Percentiles rank a stretch among this genome's conserved stretches.
phyloP scores from a whole-genome alignment of 2,329 filamentous ascomycete genomes.

The Xylaria sp. region DNA sequence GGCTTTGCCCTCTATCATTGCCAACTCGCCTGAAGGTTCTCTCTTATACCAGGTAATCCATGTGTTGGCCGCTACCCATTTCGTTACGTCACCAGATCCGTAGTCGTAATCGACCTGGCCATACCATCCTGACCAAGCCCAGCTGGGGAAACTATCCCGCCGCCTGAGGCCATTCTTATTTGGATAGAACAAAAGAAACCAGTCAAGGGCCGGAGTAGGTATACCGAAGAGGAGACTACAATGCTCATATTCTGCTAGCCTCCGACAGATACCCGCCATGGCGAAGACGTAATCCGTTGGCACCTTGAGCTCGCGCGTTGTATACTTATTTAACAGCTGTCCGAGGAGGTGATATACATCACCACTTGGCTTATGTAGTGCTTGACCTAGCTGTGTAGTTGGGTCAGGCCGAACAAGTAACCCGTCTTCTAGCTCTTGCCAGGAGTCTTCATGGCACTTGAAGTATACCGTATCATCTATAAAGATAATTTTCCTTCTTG shows the following conservation, averaged over 20 bases:
- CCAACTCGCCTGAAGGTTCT: slow-evolving; percentile 28
- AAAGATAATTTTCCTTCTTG: slow-evolving; percentile 39
- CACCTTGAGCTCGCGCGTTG: slow-evolving; percentile 37
- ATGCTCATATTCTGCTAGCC: slow-evolving; percentile 37
- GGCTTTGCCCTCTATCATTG: slow-evolving; percentile 23
- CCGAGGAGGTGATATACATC: slow-evolving; percentile 40
- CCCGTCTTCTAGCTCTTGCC: slow-evolving; percentile 39
- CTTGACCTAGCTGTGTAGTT: slow-evolving; percentile 33
- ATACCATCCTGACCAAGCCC: slow-evolving; percentile 41
- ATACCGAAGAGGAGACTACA: slow-evolving; percentile 40
- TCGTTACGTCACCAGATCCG: slow-evolving; percentile 38
- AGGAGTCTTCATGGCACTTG: slow-evolving; percentile 35
- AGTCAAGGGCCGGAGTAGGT: slow-evolving; percentile 38
- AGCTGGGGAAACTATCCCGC: slow-evolving; percentile 38
- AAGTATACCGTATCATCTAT: slow-evolving; percentile 40
- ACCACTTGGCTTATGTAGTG: slow-evolving; percentile 37
- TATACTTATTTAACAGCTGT: slow-evolving; percentile 40
- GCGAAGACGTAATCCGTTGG: slow-evolving; percentile 38
- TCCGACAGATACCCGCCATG: slow-evolving; percentile 39
- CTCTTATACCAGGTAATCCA: slow-evolving; percentile 41
- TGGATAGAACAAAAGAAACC: slow-evolving; percentile 41
- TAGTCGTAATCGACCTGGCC: slow-evolving; percentile 37
- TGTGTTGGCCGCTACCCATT: slow-evolving; percentile 35
- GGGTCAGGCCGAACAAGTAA: slow-evolving; percentile 30
- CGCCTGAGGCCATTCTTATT: slow-evolving; percentile 33